These are phyloP conservation scores for Plasmodium knowlesi DNA, from an alignment of 169 alveolate genomes.

Conservation along the genomic window DNA sequence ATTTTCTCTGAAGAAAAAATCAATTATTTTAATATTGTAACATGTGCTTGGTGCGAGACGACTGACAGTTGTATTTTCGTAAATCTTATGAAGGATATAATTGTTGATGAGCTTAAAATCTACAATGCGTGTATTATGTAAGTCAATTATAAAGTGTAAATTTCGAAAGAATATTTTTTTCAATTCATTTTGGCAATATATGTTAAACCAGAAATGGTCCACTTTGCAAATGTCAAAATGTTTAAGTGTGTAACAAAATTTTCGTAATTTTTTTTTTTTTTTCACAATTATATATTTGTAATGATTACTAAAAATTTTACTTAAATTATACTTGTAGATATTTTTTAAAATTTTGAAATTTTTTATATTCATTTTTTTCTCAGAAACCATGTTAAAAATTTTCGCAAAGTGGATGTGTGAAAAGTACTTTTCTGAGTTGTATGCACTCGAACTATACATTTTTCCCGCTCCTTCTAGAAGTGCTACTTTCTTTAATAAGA, in stretches of 20 bases:
- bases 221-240: conserved; percentile 12
- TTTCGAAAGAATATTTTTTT: conserved; percentile 35
- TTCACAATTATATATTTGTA: conserved; percentile 38
- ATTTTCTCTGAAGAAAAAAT: conserved; percentile 19
- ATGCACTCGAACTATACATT: not conserved
- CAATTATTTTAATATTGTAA: conserved; percentile 22
- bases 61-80: conserved; percentile 21
- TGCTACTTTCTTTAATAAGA: not conserved
- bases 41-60: conserved; percentile 23
- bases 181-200: conserved; percentile 47
- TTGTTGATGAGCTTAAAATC: conserved; percentile 35
- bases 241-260: conserved; percentile 50
- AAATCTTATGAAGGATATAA: conserved; percentile 36
- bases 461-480: conserved; percentile 6
- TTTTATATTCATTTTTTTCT: conserved; percentile 50
- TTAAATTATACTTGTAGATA: conserved; percentile 41
- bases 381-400: conserved; percentile 9
- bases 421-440: conserved; percentile 14
- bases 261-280: conserved; percentile 49
- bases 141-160: conserved; percentile 18
- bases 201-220: conserved; percentile 30
- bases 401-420: conserved; percentile 5
- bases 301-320: conserved; percentile 38
- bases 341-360: conserved; percentile 51
- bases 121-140: conserved; percentile 42